These are phyloP conservation scores for Fusarium coicis DNA, from an alignment of 2,329 filamentous ascomycete species.

Conservation along the genomic window DNA sequence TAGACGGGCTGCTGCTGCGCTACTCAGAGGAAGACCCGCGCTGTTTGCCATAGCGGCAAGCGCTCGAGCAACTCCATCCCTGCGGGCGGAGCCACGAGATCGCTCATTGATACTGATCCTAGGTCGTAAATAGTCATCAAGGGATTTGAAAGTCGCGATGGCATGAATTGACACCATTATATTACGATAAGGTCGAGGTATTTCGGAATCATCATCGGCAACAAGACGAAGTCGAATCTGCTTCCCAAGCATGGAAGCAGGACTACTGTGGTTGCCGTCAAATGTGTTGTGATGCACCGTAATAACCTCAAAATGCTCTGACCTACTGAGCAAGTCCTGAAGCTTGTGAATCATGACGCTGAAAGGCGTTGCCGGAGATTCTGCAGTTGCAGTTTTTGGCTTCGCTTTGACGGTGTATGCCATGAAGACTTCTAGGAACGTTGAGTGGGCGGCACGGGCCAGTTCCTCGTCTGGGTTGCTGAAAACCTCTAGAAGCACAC, in stretches of 20 bases:
- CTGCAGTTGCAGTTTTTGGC: constrained; percentile 70
- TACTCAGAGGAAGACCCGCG: constrained; percentile 66
- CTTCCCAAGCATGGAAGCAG: constrained; percentile 95
- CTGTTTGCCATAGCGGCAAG: constrained; percentile 83
- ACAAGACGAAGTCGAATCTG: constrained; percentile 90
- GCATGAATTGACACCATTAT: constrained; percentile 99
- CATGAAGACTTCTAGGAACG: constrained; percentile 95
- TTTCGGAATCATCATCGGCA: constrained; percentile 90
- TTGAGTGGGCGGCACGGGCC: constrained; percentile 76
- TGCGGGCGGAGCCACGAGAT: constrained; percentile 63
- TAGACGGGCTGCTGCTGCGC: constrained; percentile 58
- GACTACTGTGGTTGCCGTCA: constrained; percentile 89
- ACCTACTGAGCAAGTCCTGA: constrained; percentile 93
- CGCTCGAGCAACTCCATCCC: constrained; percentile 74
- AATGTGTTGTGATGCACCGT: constrained; percentile 94
- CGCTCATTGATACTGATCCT: constrained; percentile 85
- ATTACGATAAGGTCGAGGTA: constrained; percentile 86
- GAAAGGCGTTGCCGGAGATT: constrained; percentile 84
- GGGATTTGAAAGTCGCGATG: constrained; percentile 95
- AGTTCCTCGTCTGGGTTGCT: constrained; percentile 73
- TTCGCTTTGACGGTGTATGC: constrained; percentile 74
- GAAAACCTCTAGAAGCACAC: constrained; percentile 84
- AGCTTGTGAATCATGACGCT: constrained; percentile 92
- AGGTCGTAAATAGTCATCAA: constrained; percentile 95
- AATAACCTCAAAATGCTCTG: constrained; percentile 97